These are phyloP conservation scores for Bombardia bombarda DNA, from an alignment of 495 filamentous ascomycete species.

Conservation along the genomic window DNA sequence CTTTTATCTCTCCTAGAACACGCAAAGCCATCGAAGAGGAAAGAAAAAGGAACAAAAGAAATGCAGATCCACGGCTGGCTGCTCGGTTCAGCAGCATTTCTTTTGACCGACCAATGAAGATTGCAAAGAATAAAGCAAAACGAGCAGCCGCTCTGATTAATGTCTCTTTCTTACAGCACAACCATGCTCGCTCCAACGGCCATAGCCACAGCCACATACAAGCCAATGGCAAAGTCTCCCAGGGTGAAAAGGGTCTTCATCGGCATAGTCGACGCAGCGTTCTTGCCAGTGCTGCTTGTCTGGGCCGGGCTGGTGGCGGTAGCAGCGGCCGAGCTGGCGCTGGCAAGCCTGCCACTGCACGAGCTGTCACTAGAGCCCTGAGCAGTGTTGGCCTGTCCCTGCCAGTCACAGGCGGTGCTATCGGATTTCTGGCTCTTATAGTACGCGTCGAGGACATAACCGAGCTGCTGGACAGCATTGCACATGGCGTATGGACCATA, in stretches of 20 bases:
- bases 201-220: conserved; percentile 60
- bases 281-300: conserved; percentile 30
- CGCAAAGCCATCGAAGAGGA: too few relatives aligned
- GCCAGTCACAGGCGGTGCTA: conserved; percentile 66
- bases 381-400: conserved; percentile 33
- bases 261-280: conserved; percentile 26
- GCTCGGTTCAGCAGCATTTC: too few relatives aligned
- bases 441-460: conserved; percentile 75
- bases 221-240: conserved; percentile 57
- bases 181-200: conserved; percentile 68
- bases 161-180: conserved; percentile 66
- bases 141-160: too few relatives aligned
- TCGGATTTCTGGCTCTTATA: conserved; percentile 54
- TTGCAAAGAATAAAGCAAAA: too few relatives aligned
- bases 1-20: too few relatives aligned
- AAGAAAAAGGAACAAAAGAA: too few relatives aligned
- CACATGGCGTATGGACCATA: conserved; percentile 95
- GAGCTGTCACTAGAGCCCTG: neutral
- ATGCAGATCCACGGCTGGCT: too few relatives aligned
- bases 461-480: conserved; percentile 64
- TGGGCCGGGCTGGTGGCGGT: conserved; percentile 15
- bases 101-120: too few relatives aligned
- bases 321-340: conserved; percentile 40
- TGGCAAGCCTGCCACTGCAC: conserved; percentile 30
- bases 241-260: conserved; percentile 49